Conservation (phyloP, 179 eudicot genomes). For the Gypsophila paniculata region DNA sequence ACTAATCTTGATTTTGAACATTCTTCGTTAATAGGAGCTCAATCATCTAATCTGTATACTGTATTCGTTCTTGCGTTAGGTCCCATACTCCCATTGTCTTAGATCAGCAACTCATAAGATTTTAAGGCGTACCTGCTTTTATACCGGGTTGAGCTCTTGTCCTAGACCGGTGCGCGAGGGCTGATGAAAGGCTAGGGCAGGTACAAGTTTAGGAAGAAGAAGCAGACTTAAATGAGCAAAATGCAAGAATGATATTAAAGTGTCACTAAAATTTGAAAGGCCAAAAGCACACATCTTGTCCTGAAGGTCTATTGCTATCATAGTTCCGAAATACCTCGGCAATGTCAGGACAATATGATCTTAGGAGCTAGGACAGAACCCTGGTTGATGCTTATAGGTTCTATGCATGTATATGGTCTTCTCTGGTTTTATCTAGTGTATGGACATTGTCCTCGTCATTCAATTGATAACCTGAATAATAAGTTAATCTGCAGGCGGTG, state of each 20-base stretch:
- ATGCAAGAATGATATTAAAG: conserved; percentile 97
- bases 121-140: too few relatives aligned
- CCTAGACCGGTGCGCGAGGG: too few relatives aligned
- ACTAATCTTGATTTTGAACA: too few relatives aligned
- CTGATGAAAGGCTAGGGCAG: too few relatives aligned
- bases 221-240: conserved; percentile 29
- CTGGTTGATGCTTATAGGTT: conserved; percentile 9
- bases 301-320: conserved; percentile 47
- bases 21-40: too few relatives aligned
- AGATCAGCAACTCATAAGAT: too few relatives aligned
- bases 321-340: background rate
- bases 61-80: too few relatives aligned
- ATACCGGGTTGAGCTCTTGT: too few relatives aligned
- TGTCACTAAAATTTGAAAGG: conserved; percentile 81
- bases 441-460: conserved; percentile 8
- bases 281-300: conserved; percentile 82
- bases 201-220: too few relatives aligned
- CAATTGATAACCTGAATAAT: conserved; percentile 30
- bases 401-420: conserved; percentile 10
- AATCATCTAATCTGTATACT: too few relatives aligned
- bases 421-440: conserved; percentile 7
- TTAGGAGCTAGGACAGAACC: too few relatives aligned
- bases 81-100: too few relatives aligned
- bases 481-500: conserved; percentile 70
- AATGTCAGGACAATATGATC: background rate